These are phyloP conservation scores for Deinandra increscens DNA, from an alignment of 129 eudicot species.

Conservation along the genomic window DNA sequence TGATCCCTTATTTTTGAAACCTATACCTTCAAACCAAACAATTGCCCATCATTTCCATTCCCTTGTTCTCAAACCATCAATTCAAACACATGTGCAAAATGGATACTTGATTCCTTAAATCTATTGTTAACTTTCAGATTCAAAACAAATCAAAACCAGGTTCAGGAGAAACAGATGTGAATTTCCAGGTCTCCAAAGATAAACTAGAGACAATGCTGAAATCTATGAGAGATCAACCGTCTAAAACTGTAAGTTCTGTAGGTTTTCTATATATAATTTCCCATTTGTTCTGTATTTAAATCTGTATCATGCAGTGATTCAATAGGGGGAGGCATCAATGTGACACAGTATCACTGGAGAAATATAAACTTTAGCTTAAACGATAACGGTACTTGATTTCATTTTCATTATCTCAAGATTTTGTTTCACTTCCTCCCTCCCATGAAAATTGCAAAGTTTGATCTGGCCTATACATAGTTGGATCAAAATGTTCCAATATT, in stretches of 20 bases:
- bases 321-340: constrained; percentile 19
- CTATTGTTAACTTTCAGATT: constrained; percentile 37
- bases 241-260: constrained; percentile 48
- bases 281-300: constrained; percentile 5
- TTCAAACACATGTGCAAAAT: background rate
- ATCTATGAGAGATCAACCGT: constrained; percentile 49
- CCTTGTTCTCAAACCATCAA: background rate
- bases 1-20: background rate
- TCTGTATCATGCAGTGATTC: background rate
- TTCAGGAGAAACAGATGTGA: constrained; percentile 46
- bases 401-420: background rate
- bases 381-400: constrained; percentile 6
- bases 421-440: constrained; percentile 10
- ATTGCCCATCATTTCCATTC: background rate
- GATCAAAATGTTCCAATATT: background rate
- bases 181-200: constrained; percentile 58
- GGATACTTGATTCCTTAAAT: constrained; percentile 10
- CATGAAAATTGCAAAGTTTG: constrained; percentile 5
- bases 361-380: background rate
- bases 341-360: constrained; percentile 16
- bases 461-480: background rate
- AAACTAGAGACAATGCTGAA: constrained; percentile 55
- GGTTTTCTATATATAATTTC: background rate
- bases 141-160: constrained; percentile 40
- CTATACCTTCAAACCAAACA: background rate